Conservation (phyloP, 1,284 basidiomycete genomes). For the Heterobasidion annosum region DNA sequence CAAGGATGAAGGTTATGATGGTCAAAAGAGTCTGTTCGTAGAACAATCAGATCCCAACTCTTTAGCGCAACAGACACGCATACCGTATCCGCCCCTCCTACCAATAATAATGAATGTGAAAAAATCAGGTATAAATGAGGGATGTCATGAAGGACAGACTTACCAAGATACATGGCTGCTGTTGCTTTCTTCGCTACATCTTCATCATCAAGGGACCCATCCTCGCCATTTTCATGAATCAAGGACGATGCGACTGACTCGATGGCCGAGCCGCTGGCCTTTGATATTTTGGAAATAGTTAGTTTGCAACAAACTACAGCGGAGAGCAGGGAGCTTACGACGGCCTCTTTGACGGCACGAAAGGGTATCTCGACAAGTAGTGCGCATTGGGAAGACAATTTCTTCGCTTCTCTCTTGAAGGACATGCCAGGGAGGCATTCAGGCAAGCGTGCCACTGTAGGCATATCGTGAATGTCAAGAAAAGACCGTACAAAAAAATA, state of each 20-base stretch:
- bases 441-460: slow-evolving; percentile 11
- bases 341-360: slow-evolving; percentile 8
- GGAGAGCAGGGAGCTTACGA: slow-evolving; percentile 1
- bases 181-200: neutral
- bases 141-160: neutral
- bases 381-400: slow-evolving; percentile 2
- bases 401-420: slow-evolving; percentile 12
- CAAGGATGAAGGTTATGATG: slow-evolving; percentile 10
- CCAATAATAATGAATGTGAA: neutral
- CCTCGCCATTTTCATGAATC: neutral
- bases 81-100: slow-evolving; percentile 9
- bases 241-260: neutral
- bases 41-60: neutral
- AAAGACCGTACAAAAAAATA: neutral
- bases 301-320: neutral
- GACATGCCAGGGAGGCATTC: slow-evolving; percentile 14
- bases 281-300: neutral
- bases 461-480: neutral
- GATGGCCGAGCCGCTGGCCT: neutral
- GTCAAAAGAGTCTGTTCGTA: slow-evolving; percentile 6
- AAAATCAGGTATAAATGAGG: neutral
- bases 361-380: slow-evolving; percentile 8
- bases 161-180: neutral
- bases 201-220: neutral
- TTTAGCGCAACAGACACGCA: neutral